Base-by-base conservation (phyloP, 495 filamentous ascomycete species). In the Gamarada debralockiae region DNA sequence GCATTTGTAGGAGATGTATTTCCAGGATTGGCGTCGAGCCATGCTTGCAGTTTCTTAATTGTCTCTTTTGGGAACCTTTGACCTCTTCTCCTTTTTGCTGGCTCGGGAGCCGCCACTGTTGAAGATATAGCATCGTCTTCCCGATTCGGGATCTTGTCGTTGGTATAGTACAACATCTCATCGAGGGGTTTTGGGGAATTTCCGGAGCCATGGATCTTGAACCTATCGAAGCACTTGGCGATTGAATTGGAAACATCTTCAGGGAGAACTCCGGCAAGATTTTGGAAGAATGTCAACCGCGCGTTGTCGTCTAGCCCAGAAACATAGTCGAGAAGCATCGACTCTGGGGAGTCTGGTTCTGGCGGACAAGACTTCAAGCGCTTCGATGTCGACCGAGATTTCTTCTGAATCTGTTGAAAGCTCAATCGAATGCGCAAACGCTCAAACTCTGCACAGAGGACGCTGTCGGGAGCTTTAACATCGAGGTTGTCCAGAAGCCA, bases 361-460 rank as follows among this genome's bases (percentile, higher is more conserved):
- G 12, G 13, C 24, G 24, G n/a, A 15, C 38, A 50, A 27, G 15
- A 21, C 21, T 21, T 38, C n/a, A 13, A 27, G 18, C 27, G 37
- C 29, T 39, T 47, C 5, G 37, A n/a, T 29, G 18, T 43, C 6
- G 17, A 14, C 6, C 5, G 34, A 14, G 17, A 20, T 22, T 24
- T 14, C 6, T 18, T 24, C 14, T 37, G 34, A 42, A 44, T 18
- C 10, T 18, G 29, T 23, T 27, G 10, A 40, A 61, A 57, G 10
- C 51, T 23, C 20, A 48, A 51, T 12, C 17, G 27, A 24, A 61
- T 27, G 5, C 52, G 27, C 22, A 62, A 13, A 14, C 33, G 29
- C 18, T 52, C 47, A 34, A 62, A 23, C n/a, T 37, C 10, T 20
- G 23, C 51, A 49, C 48, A 41, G 25, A 41, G n/a, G 8, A 62